Conservation (phyloP, 2,329 filamentous ascomycete genomes). For the Ceratocystis cacaofunesta region DNA sequence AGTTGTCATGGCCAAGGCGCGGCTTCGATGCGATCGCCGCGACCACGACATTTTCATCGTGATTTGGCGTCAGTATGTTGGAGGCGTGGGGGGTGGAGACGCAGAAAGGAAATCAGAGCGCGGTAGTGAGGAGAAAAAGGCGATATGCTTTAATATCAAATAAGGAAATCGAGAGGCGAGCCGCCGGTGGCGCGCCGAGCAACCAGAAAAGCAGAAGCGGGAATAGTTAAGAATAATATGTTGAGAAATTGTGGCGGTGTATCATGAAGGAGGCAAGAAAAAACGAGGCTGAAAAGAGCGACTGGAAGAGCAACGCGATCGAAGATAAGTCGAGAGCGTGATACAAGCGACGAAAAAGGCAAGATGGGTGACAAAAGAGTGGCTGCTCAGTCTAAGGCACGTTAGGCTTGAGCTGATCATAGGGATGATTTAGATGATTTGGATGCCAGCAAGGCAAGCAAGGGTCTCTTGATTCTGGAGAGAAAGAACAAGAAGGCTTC, state of each 20-base stretch:
- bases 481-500: slow-evolving; percentile 11
- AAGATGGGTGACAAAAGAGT: slow-evolving; percentile 10
- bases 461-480: slow-evolving; percentile 7
- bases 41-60: slow-evolving; percentile 16
- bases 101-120: not conserved
- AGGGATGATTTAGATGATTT: not conserved
- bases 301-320: slow-evolving; percentile 1
- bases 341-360: not conserved
- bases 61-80: slow-evolving; percentile 3
- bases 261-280: not conserved
- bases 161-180: slow-evolving; percentile 15
- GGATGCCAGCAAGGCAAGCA: slow-evolving; percentile 2
- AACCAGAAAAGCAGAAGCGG: slow-evolving; percentile 2
- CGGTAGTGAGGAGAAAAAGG: not conserved
- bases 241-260: slow-evolving; percentile 15
- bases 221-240: slow-evolving; percentile 8
- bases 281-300: slow-evolving; percentile 12
- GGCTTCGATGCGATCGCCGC: slow-evolving; percentile 11
- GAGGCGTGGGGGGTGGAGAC: not conserved
- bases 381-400: slow-evolving; percentile 5
- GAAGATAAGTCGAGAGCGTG: not conserved
- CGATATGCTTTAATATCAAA: not conserved
- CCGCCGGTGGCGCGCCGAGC: slow-evolving; percentile 11
- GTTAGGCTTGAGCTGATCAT: slow-evolving; percentile 9
- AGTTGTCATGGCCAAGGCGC: slow-evolving; percentile 7